Evolutionary conservation across 176 grass and related monocot genomes (phyloP).

Genomic region (Elymus sibiricus): DNA sequence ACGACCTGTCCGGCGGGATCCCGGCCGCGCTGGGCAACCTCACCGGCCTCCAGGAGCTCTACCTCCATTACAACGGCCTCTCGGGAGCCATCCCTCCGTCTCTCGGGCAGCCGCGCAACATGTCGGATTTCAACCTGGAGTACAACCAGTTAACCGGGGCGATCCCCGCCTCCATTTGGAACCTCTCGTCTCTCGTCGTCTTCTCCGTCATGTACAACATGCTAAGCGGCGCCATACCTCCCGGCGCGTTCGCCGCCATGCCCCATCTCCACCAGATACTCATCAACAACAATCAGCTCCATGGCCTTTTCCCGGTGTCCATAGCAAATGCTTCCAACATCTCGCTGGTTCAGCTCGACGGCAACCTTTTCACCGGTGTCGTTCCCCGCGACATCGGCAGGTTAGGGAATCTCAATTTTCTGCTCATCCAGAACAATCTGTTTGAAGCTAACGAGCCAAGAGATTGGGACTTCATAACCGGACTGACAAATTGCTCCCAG

Average conservation of each 20-base stretch:
- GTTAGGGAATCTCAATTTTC: too few species aligned
- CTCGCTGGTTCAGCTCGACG: background rate
- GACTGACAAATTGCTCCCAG: too few species aligned
- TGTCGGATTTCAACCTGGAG: background rate
- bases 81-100: background rate
- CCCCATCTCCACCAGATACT: background rate
- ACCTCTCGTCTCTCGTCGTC: background rate
- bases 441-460: too few species aligned
- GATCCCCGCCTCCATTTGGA: background rate
- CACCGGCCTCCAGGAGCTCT: background rate
- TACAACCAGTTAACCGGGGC: background rate
- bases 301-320: background rate
- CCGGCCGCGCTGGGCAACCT: background rate
- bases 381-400: background rate
- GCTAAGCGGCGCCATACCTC: too few species aligned
- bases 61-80: background rate
- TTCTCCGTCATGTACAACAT: background rate
- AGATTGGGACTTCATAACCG: too few species aligned
- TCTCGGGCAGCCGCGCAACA: background rate
- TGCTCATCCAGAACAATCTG: too few species aligned
- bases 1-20: background rate
- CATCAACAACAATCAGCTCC: background rate
- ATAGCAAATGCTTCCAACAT: too few species aligned
- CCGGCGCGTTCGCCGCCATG: background rate
- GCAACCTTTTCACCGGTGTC: background rate